Conservation (phyloP, 202 grass and related monocot genomes). For the Zoysia matrella region DNA sequence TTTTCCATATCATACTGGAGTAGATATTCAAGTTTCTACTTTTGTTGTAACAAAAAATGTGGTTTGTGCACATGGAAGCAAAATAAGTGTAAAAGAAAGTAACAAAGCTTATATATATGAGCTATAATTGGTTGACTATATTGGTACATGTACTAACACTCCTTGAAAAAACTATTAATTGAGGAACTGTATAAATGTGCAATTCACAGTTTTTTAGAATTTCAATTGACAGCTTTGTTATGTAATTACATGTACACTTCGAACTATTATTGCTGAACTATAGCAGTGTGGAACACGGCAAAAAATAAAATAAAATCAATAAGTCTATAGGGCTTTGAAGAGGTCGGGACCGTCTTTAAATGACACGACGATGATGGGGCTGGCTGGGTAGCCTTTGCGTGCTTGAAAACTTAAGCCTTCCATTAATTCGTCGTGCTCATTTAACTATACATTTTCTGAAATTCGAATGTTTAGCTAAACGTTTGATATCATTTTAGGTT, state of each 20-base stretch:
- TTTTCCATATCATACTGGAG: no score
- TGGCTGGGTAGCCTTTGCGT: neutral
- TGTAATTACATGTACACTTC: no score
- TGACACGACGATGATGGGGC: slow-evolving; percentile 42
- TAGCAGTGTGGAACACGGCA: slow-evolving; percentile 4
- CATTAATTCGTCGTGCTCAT: neutral
- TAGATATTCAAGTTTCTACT: no score
- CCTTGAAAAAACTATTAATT: no score
- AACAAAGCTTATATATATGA: neutral
- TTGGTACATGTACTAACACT: neutral
- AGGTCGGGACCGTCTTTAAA: slow-evolving; percentile 57
- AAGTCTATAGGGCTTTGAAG: slow-evolving; percentile 32
- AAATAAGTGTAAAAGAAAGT: neutral
- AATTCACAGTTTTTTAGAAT: no score
- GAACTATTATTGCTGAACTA: no score
- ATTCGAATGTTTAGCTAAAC: neutral
- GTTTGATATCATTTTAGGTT: neutral
- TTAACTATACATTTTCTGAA: no score
- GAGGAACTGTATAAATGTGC: no score
- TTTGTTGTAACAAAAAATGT: no score
- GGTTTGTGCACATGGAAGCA: no score
- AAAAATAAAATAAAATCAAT: neutral
- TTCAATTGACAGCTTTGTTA: no score
- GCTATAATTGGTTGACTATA: neutral
- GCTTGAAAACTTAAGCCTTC: slow-evolving; percentile 51